A percentile compares a stretch with the other conserved stretches of the same genome.
These are phyloP conservation scores for Coemansia sp. DNA, from an alignment of 371 early-diverging fungal genomes.

Conservation along the genomic window DNA sequence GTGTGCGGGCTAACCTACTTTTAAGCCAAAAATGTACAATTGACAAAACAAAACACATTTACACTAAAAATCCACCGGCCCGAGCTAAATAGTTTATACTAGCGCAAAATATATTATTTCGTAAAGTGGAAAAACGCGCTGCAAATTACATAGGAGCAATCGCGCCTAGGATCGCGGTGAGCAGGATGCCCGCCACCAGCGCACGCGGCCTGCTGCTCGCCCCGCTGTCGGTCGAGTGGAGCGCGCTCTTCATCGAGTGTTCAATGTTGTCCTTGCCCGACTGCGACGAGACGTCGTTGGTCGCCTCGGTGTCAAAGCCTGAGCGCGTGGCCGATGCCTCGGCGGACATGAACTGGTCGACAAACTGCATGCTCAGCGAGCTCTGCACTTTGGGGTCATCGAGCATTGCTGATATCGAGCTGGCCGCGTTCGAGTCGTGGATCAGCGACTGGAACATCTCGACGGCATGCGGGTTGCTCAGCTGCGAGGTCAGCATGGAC, in stretches of 20 bases:
- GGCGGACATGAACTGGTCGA: slow-evolving; percentile 24
- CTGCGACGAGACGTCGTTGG: slow-evolving; percentile 18
- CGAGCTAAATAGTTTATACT: too few relatives aligned
- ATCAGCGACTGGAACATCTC: slow-evolving; percentile 48
- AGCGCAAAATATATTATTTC: too few relatives aligned
- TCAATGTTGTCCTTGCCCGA: slow-evolving; percentile 19
- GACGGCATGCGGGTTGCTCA: slow-evolving; percentile 44
- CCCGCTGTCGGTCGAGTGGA: slow-evolving; percentile 12
- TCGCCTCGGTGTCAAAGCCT: slow-evolving; percentile 2
- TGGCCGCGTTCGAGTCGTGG: slow-evolving; percentile 36
- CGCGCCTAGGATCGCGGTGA: slow-evolving; percentile 16
- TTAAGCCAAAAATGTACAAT: slow-evolving; percentile 5
- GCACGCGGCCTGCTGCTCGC: slow-evolving; percentile 16
- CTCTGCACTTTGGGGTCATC: slow-evolving; percentile 42
- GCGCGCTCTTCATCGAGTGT: slow-evolving; percentile 8
- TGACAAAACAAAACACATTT: not conserved
- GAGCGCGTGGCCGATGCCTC: not conserved
- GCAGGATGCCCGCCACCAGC: slow-evolving; percentile 21
- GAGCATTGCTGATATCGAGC: slow-evolving; percentile 39
- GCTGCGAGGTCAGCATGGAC: slow-evolving; percentile 42
- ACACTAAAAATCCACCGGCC: not conserved
- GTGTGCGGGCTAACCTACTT: slow-evolving; percentile 26
- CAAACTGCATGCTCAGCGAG: slow-evolving; percentile 43
- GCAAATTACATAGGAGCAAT: slow-evolving; percentile 15
- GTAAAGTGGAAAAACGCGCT: too few relatives aligned